Percentiles rank a stretch among this genome's conserved stretches.
phyloP scores from a whole-genome alignment of 345 rosid species.

The Populus simonii region DNA sequence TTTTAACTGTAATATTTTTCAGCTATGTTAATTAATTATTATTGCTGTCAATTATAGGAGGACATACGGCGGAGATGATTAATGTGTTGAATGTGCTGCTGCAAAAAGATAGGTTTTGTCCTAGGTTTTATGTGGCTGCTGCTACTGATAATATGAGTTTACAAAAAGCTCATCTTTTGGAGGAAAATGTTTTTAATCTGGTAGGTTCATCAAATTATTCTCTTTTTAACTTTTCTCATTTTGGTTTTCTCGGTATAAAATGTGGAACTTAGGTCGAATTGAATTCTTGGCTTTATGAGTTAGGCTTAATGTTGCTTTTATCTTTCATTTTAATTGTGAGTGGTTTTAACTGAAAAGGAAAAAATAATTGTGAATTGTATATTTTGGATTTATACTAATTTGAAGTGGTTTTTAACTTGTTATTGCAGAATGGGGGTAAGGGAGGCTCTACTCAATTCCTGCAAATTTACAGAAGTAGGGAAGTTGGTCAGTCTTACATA shows the following conservation, averaged over 20 bases:
- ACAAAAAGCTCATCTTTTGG: constrained; percentile 73
- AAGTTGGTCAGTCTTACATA: constrained; percentile 89
- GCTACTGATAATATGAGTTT: constrained; percentile 94
- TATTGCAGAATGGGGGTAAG: constrained; percentile 37
- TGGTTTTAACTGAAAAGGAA: background rate
- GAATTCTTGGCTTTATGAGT: background rate
- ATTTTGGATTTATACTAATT: background rate
- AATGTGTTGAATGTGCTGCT: constrained; percentile 56
- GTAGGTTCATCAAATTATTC: constrained; percentile 27
- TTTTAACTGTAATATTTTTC: background rate
- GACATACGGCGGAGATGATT: constrained; percentile 97
- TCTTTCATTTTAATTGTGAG: background rate
- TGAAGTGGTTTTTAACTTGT: background rate
- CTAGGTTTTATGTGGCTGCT: constrained; percentile 81
- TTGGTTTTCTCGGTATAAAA: background rate
- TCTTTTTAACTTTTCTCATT: background rate
- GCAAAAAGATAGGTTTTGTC: constrained; percentile 55
- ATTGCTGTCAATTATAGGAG: constrained; percentile 43
- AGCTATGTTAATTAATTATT: background rate
- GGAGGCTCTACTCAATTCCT: constrained; percentile 42
- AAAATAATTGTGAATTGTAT: background rate
- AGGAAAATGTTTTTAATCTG: constrained; percentile 46
- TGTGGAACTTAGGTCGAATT: too few relatives aligned
- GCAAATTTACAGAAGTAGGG: constrained; percentile 89
- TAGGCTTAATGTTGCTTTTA: background rate